A percentile compares a stretch with the other conserved stretches of the same genome.
Conservation (phyloP, 148 eudicot genomes). For the Fallopia convolvulus region DNA sequence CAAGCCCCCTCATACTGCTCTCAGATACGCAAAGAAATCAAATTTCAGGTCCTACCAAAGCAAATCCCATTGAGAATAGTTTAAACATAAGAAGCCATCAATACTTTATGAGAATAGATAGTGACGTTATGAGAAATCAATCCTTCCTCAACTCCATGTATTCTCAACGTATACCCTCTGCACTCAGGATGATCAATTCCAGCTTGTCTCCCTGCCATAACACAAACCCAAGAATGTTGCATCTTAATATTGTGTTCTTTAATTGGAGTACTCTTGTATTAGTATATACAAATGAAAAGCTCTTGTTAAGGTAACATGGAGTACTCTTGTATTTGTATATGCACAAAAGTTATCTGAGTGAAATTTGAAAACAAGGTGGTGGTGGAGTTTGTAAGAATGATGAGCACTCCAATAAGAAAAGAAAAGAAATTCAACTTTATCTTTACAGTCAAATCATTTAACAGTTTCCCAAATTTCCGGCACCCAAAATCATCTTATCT, state of each 20-base stretch:
- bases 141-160: constrained; percentile 80
- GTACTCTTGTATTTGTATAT: no score
- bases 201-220: constrained; percentile 81
- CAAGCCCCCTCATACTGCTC: not conserved
- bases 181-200: constrained; percentile 67
- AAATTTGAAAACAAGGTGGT: no score
- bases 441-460: no score
- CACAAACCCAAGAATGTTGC: constrained; percentile 3
- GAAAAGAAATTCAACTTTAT: no score
- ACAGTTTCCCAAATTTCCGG: no score
- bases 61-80: not conserved
- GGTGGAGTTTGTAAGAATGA: no score
- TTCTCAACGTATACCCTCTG: constrained; percentile 54
- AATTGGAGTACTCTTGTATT: not conserved
- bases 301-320: not conserved
- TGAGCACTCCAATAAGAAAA: no score
- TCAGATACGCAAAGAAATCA: not conserved
- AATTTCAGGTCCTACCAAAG: constrained; percentile 3
- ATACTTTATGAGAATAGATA: not conserved
- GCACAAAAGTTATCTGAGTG: no score
- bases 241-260: not conserved
- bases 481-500: not conserved
- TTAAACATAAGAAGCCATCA: constrained; percentile 1
- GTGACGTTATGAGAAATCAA: constrained; percentile 15
- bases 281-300: not conserved